phyloP scores from a whole-genome alignment of 106 monocot species.

The Dendrobium chrysotoxum region DNA sequence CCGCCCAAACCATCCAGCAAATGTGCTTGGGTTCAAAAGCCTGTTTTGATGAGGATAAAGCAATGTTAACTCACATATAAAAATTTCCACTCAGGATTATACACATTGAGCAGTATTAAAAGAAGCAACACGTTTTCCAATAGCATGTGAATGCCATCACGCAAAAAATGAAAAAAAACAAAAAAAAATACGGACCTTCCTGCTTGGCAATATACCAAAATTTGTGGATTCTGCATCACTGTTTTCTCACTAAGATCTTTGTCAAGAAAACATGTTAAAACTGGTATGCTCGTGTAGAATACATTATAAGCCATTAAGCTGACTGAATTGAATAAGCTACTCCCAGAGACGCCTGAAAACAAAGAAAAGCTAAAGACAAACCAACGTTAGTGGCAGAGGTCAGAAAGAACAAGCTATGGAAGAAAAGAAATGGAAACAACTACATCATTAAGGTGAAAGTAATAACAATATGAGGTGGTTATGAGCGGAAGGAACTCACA shows the following conservation, averaged over 20 bases:
- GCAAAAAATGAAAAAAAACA: background rate
- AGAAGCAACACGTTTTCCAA: background rate
- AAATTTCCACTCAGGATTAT: background rate
- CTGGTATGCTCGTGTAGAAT: conserved; percentile 93
- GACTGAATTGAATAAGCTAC: conserved; percentile 88
- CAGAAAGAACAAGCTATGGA: background rate
- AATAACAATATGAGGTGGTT: conserved; percentile 5
- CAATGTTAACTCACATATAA: background rate
- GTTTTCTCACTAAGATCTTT: conserved; percentile 89
- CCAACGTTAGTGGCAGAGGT: conserved; percentile 6
- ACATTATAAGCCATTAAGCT: conserved; percentile 99
- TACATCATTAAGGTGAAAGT: background rate
- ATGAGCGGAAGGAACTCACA: conserved; percentile 42
- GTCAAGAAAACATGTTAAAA: conserved; percentile 72
- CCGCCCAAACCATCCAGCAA: conserved; percentile 98
- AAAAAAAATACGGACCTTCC: conserved; percentile 54
- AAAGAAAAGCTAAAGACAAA: conserved; percentile 68
- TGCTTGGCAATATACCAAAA: conserved; percentile 80
- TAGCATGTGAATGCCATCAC: background rate
- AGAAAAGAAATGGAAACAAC: background rate
- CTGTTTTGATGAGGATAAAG: conserved; percentile 24
- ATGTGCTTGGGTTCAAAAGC: conserved; percentile 92
- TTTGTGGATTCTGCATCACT: conserved; percentile 82
- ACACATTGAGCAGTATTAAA: background rate
- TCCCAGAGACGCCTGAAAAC: conserved; percentile 92